These are phyloP conservation scores for Cladorrhinum sp. DNA, from an alignment of 2,329 filamentous ascomycete species.

Conservation along the genomic window DNA sequence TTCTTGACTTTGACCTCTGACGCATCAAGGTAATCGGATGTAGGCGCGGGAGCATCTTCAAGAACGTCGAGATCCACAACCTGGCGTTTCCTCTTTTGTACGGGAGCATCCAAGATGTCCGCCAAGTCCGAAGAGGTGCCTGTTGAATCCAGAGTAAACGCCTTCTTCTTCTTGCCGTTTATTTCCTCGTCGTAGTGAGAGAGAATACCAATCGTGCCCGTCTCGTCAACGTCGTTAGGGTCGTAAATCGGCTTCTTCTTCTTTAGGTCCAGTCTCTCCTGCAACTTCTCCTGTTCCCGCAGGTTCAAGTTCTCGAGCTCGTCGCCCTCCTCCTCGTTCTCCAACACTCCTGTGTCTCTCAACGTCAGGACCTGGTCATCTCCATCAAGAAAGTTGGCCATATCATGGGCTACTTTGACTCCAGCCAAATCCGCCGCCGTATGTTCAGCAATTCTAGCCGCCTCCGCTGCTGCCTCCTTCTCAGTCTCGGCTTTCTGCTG, in stretches of 20 bases:
- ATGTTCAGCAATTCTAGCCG: conserved; percentile 63
- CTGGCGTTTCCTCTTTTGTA: conserved; percentile 63
- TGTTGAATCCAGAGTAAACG: conserved; percentile 79
- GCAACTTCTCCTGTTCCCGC: conserved; percentile 67
- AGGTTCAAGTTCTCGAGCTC: conserved; percentile 78
- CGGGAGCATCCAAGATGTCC: conserved; percentile 50
- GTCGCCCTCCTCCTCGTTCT: conserved; percentile 82
- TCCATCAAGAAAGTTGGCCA: conserved; percentile 74
- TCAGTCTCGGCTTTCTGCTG: conserved; percentile 71
- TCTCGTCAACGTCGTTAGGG: conserved; percentile 68
- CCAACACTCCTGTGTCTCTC: conserved; percentile 86
- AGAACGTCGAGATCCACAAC: conserved; percentile 73
- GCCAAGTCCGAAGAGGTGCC: conserved; percentile 66
- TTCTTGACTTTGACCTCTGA: conserved; percentile 92
- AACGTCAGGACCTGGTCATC: conserved; percentile 89
- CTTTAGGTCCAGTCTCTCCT: conserved; percentile 78
- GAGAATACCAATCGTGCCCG: conserved; percentile 65
- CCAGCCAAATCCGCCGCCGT: conserved; percentile 83
- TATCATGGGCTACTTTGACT: conserved; percentile 86
- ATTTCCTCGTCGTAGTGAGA: conserved; percentile 97
- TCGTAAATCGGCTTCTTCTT: conserved; percentile 90
- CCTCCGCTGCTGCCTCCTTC: conserved; percentile 71
- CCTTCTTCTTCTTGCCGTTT: conserved; percentile 80
- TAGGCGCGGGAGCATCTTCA: conserved; percentile 55
- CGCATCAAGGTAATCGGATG: conserved; percentile 84